Evolutionary conservation across 495 filamentous ascomycete genomes (phyloP), one percentile per base, ranked within the genome.

Genomic region (Cryomyces minteri): DNA sequence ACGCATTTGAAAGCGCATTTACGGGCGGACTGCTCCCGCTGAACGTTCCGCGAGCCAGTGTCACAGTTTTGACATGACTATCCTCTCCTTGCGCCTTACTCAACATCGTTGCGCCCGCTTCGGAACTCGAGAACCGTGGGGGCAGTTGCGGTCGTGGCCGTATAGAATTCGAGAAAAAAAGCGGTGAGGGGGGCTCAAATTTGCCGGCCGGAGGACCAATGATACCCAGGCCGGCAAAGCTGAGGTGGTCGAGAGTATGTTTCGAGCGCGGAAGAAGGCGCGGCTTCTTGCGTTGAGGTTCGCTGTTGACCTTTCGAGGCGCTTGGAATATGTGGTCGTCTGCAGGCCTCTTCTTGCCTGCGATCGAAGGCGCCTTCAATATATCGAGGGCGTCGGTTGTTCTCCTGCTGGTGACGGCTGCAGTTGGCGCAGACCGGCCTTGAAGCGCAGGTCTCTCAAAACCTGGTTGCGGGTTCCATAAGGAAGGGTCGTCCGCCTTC

Each of bases 11-110:
- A 30, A n/a, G 5, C 7, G 14, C 37, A 41, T 39, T 31, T 37
- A n/a, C 18, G 18, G 45, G 38, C 32, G 39, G 46, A 37, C 46
- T 40, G 32, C 31, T 44, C 45, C 32, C 34, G 10, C 55, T 70
- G 43, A 74, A 64, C 18, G 69, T 72, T 36, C 74, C 76, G 32
- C 76, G 64, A 4, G 79, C 74, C 40, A 83, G 62, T 46, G 71
- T 75, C 31, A 82, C 60, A 10, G 75, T 82, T 46, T 73, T 82
- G 45, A 80, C 66, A 25, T 55, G 55, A 30, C 49, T 62, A n/a
- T 65, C 62, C 39, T 79, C 63, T 12, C 71, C 70, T 11, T 63
- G 62, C 33, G 67, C 62, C 48, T 64, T 72, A 54, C 61, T 69
- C 53, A 82, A 64, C 67, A 81, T 80, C 46, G 62, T 71, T 36